phyloP scores from a whole-genome alignment of 2,329 filamentous ascomycete species.

The Blastomyces silverae region DNA sequence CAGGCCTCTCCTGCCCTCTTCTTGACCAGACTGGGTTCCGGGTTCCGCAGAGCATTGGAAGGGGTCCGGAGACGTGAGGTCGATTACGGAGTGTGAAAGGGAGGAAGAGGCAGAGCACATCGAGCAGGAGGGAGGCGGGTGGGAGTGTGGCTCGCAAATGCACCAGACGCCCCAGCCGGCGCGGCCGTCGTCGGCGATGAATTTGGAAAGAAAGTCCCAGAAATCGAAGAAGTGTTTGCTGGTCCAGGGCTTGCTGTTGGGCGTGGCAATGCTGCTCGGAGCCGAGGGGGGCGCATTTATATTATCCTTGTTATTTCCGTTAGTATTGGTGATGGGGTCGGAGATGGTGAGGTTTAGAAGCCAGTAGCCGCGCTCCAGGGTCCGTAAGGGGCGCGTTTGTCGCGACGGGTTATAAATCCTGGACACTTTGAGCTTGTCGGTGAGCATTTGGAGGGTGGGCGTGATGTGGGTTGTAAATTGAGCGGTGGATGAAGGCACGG shows the following conservation, averaged over 20 bases:
- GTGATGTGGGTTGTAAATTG: constrained; percentile 53
- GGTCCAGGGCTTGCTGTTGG: constrained; percentile 29
- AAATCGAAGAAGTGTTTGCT: constrained; percentile 33
- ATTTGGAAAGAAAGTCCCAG: constrained; percentile 38
- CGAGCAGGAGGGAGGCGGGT: not conserved
- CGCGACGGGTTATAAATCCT: constrained; percentile 50
- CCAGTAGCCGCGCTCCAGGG: constrained; percentile 75
- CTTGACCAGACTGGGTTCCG: not conserved
- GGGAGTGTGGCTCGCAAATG: constrained; percentile 25
- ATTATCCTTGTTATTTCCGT: constrained; percentile 47
- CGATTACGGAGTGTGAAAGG: not conserved
- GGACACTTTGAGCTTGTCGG: constrained; percentile 46
- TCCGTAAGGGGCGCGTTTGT: constrained; percentile 46
- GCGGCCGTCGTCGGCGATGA: constrained; percentile 34
- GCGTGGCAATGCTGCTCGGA: constrained; percentile 4
- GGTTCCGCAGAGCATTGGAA: not conserved
- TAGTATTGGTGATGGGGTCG: constrained; percentile 51
- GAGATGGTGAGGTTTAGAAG: constrained; percentile 54
- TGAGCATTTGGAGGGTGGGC: constrained; percentile 48
- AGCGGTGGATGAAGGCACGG: constrained; percentile 41
- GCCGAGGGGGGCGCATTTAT: not conserved
- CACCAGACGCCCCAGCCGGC: constrained; percentile 45
- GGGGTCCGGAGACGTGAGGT: not conserved
- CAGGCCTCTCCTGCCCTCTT: not conserved
- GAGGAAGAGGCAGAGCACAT: not conserved